These are phyloP conservation scores for Fusarium siculi DNA, from an alignment of 2,329 filamentous ascomycete species.

Conservation along the genomic window DNA sequence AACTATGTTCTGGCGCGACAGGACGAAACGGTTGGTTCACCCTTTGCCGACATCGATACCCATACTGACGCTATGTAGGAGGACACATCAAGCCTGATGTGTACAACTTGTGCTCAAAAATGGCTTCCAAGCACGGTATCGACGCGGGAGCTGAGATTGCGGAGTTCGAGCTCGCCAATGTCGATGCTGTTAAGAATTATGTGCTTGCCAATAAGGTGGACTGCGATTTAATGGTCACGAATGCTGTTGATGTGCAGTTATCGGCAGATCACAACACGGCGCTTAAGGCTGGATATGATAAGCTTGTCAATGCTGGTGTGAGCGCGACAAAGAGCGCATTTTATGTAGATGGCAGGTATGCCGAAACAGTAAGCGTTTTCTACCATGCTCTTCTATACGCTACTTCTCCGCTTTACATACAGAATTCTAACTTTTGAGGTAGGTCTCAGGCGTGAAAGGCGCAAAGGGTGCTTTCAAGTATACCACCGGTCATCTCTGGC, in stretches of 20 bases:
- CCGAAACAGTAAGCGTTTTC: slow-evolving; percentile 29
- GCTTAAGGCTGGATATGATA: slow-evolving; percentile 45
- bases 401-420: accelerated
- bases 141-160: slow-evolving; percentile 37
- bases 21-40: slow-evolving; percentile 48
- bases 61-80: not conserved
- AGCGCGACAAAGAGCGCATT: not conserved
- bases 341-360: slow-evolving; percentile 29
- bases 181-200: slow-evolving; percentile 46
- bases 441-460: slow-evolving; percentile 45
- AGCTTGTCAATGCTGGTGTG: slow-evolving; percentile 41
- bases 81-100: slow-evolving; percentile 37
- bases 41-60: accelerated
- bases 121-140: slow-evolving; percentile 17
- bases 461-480: slow-evolving; percentile 49
- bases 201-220: slow-evolving; percentile 54
- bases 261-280: slow-evolving; percentile 30
- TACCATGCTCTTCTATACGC: too few species aligned
- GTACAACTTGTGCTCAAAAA: not conserved
- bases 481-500: slow-evolving; percentile 45
- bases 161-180: slow-evolving; percentile 23
- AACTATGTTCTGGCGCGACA: slow-evolving; percentile 52
- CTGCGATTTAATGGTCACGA: slow-evolving; percentile 56
- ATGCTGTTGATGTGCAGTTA: slow-evolving; percentile 54
- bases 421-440: slow-evolving; percentile 29